Evolutionary conservation across 345 rosid genomes (phyloP).

Genomic region (Geranium rotundifolium): DNA sequence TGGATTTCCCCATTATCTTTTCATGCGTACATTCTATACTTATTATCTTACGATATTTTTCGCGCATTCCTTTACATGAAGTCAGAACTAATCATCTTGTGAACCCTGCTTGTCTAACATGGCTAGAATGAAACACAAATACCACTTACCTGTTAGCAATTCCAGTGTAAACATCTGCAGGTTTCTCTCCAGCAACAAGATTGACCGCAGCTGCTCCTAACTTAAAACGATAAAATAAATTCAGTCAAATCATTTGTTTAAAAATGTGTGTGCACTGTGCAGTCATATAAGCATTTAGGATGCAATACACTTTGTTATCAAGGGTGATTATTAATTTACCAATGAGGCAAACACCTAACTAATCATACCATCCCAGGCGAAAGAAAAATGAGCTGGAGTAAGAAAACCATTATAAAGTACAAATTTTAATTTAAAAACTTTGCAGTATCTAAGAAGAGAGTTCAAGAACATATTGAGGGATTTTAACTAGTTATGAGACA

Average conservation of each 20-base stretch:
- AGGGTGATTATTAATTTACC: background rate
- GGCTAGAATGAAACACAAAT: background rate
- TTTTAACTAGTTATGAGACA: too few species aligned
- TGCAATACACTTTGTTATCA: background rate
- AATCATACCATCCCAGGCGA: background rate
- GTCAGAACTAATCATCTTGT: background rate
- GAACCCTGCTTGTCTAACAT: background rate
- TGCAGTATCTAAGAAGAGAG: too few species aligned
- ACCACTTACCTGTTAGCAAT: conserved; percentile 64
- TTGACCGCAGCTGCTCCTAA: conserved; percentile 97
- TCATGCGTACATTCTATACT: background rate
- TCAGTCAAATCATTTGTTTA: background rate
- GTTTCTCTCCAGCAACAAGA: conserved; percentile 83
- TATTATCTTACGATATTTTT: too few species aligned
- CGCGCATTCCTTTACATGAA: background rate
- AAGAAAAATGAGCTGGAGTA: background rate
- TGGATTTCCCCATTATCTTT: background rate
- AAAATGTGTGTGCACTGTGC: background rate
- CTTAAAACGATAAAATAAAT: conserved; percentile 30
- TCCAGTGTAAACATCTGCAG: conserved; percentile 90
- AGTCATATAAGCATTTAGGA: background rate
- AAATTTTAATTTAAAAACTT: too few species aligned
- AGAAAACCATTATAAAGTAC: background rate
- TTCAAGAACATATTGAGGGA: too few species aligned
- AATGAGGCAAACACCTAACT: background rate